Base-by-base conservation (phyloP, 257 asterid species). In the Anisodus tanguticus region DNA sequence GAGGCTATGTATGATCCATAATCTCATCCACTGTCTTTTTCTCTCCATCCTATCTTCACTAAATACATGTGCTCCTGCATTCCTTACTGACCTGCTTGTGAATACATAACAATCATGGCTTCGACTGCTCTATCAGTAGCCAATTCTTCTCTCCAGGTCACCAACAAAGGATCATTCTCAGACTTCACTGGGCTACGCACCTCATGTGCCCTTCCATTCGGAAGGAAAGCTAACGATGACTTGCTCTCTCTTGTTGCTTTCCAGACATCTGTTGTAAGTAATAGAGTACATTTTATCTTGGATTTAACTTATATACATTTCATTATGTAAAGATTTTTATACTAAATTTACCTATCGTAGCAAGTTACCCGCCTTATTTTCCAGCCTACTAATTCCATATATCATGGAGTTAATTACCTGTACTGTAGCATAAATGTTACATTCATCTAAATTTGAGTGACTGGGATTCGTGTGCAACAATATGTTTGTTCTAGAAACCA, bases 191-290 rank as follows among this genome's bases (percentile, higher is more conserved):
- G 98, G 4, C 97, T 95, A 26, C 93, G 95, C n/a, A 90, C 92
- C 92, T 90, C 97, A 67, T 85, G 2, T n/a, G 58, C 84, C 88
- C 11, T 92, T 31, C 91, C 97, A 1, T 92, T 95, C 80, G 83
- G 87, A 64, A 88, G 88, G 90, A 89, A 89, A 70, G 43, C 86
- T 22, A 90, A 88, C 79, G 95, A 93, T 37, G 98, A 94, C 81
- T 87, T 95, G 84, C 77, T 90, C 76, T 93, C 97, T 4, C 31
- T 93, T 39, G 84, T 94, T 55, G 82, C 97, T 85, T 95, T 93
- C 90, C 97, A 93, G 37, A 93, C 97, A 63, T 90, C 94, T 79
- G 90, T 53, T 83, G 98, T 95, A 81, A 93, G 99, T 89, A n/a
- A 11, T 31, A 31, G 35, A 31, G 35, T 17, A n/a, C 47, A 12